Conservation (phyloP, 805 yeast species). For the Saccharomyces paradoxus region DNA sequence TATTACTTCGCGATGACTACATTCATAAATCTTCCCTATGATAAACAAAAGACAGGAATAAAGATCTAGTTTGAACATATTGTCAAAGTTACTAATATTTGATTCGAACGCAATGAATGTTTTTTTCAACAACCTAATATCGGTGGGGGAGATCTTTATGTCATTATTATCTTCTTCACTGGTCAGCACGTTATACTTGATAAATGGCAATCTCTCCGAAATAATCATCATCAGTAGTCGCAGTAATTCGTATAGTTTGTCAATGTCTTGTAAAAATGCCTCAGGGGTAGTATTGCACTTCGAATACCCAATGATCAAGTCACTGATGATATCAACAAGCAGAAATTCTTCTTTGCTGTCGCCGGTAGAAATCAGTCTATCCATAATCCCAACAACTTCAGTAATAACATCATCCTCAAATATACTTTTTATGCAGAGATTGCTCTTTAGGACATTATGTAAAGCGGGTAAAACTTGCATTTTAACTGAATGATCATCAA, state of each 20-base stretch:
- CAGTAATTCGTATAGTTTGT: constrained; percentile 73
- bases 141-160: constrained; percentile 15
- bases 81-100: constrained; percentile 60
- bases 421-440: constrained; percentile 48
- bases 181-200: constrained; percentile 36
- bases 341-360: constrained; percentile 39
- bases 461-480: constrained; percentile 42
- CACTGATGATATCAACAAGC: constrained; percentile 49
- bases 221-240: constrained; percentile 61
- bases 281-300: constrained; percentile 28
- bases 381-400: constrained; percentile 70
- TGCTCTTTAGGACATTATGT: constrained; percentile 46
- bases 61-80: constrained; percentile 59
- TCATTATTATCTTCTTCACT: not conserved
- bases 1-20: constrained; percentile 33
- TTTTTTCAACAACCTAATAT: constrained; percentile 39
- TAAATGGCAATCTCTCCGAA: constrained; percentile 50
- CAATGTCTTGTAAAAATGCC: constrained; percentile 49
- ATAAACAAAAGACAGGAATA: constrained; percentile 61
- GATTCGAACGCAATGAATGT: constrained; percentile 46
- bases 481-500: constrained; percentile 22
- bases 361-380: constrained; percentile 57
- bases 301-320: constrained; percentile 41
- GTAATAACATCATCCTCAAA: constrained; percentile 61
- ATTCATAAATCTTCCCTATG: constrained; percentile 48